Conservation (phyloP, 2,329 filamentous ascomycete genomes). For the Mycosphaerella arachidis region DNA sequence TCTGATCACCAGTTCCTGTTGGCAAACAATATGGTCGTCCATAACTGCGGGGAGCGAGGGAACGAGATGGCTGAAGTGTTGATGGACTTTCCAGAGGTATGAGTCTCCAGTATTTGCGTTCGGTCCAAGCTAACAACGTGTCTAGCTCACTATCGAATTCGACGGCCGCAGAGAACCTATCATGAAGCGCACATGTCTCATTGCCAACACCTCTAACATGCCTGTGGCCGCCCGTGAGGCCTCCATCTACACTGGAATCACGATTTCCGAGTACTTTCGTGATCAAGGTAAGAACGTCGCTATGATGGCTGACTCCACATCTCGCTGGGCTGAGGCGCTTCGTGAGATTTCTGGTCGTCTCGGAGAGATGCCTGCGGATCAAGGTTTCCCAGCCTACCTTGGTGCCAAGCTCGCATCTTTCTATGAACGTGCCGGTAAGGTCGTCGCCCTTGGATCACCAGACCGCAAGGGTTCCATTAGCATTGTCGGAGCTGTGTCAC, state of each 20-base stretch:
- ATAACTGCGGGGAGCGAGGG: constrained; percentile 72
- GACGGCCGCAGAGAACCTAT: constrained; percentile 95
- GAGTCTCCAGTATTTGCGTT: not conserved
- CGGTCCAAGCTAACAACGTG: not conserved
- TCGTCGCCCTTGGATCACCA: constrained; percentile 79
- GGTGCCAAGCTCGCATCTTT: constrained; percentile 96
- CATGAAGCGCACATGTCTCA: constrained; percentile 98
- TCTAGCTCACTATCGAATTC: constrained; percentile 81
- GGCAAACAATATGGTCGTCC: not conserved
- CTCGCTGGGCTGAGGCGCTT: constrained; percentile 96
- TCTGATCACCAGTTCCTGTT: not conserved
- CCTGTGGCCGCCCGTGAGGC: constrained; percentile 96
- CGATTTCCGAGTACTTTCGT: constrained; percentile 92
- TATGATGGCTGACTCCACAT: constrained; percentile 99
- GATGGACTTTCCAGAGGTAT: constrained; percentile 94
- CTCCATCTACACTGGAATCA: constrained; percentile 93
- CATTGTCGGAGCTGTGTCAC: constrained; percentile 95
- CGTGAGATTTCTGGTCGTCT: constrained; percentile 98
- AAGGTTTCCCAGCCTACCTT: constrained; percentile 97
- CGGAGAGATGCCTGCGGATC: constrained; percentile 99
- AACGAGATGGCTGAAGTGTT: constrained; percentile 99
- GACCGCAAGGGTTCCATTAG: constrained; percentile 88
- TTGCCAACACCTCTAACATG: constrained; percentile 99
- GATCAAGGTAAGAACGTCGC: constrained; percentile 96
- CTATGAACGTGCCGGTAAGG: constrained; percentile 95